Percentiles rank a stretch among this genome's conserved stretches.
Evolutionary conservation across 129 eudicot genomes (phyloP).

Genomic region (Flaveria ramosissima): DNA sequence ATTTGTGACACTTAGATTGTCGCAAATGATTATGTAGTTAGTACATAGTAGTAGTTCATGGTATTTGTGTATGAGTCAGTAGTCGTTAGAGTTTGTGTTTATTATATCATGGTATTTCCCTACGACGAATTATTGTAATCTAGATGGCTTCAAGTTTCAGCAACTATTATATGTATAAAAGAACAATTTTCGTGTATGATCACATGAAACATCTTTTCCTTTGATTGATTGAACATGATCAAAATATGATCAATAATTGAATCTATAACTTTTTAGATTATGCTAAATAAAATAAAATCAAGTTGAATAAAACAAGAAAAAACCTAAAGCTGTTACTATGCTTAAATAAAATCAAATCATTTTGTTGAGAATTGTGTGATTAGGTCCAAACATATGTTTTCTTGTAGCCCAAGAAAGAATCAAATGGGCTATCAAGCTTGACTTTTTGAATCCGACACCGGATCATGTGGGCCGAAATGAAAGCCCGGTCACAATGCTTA

Average conservation of each 20-base stretch:
- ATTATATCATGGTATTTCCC: background rate
- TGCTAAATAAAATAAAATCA: background rate
- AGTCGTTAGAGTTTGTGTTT: conserved; percentile 16
- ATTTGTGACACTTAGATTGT: background rate
- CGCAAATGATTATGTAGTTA: conserved; percentile 17
- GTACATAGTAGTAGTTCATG: conserved; percentile 18
- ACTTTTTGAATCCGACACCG: background rate
- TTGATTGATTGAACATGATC: background rate
- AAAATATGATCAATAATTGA: background rate
- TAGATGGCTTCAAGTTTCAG: background rate
- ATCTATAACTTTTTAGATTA: background rate
- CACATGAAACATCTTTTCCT: background rate
- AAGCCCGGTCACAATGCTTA: background rate
- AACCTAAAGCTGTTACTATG: background rate
- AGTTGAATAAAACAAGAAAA: background rate
- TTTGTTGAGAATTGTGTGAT: background rate
- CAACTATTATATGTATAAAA: conserved; percentile 15
- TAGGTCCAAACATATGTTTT: conserved; percentile 18
- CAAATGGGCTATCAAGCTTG: conserved; percentile 17
- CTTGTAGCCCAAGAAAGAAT: conserved; percentile 13
- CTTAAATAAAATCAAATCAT: background rate
- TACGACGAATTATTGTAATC: background rate
- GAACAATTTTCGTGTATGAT: background rate
- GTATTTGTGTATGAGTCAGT: conserved; percentile 6
- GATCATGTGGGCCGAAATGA: background rate